These are phyloP conservation scores for Drechslera avenae DNA, from an alignment of 2,329 filamentous ascomycete genomes.

Conservation along the genomic window DNA sequence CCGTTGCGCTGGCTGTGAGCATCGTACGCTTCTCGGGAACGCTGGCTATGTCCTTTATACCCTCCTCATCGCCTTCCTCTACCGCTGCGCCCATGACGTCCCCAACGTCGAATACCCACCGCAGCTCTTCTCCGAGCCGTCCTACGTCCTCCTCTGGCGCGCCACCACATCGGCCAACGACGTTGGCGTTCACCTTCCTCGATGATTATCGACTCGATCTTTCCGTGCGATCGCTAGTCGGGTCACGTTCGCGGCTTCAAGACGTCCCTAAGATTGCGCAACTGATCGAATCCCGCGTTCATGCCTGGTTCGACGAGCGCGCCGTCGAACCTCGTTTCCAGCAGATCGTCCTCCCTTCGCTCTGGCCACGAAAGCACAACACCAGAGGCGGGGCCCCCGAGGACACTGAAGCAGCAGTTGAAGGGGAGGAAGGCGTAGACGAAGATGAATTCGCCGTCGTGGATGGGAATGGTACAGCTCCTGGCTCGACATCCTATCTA, in stretches of 20 bases:
- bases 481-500: slow-evolving; percentile 11
- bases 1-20: slow-evolving; percentile 88
- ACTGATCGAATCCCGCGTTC: slow-evolving; percentile 76
- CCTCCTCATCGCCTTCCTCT: slow-evolving; percentile 55
- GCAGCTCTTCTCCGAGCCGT: slow-evolving; percentile 52
- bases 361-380: slow-evolving; percentile 86
- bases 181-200: slow-evolving; percentile 91
- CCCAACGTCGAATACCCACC: slow-evolving; percentile 50
- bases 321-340: slow-evolving; percentile 86
- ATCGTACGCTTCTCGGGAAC: slow-evolving; percentile 95
- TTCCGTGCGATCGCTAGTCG: slow-evolving; percentile 77
- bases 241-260: slow-evolving; percentile 77
- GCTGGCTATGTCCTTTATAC: slow-evolving; percentile 89
- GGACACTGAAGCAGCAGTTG: slow-evolving; percentile 25
- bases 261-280: slow-evolving; percentile 90
- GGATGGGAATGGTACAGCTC: slow-evolving; percentile 14
- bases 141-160: slow-evolving; percentile 32
- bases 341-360: slow-evolving; percentile 78
- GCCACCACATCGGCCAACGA: slow-evolving; percentile 65
- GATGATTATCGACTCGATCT: slow-evolving; percentile 87
- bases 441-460: slow-evolving; percentile 21
- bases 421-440: slow-evolving; percentile 45
- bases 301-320: slow-evolving; percentile 86
- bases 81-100: slow-evolving; percentile 32
- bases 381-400: slow-evolving; percentile 72